Evolutionary conservation across 192 early-diverging fungal species (phyloP), one percentile per base, ranked within the genome.

Genomic region (Piromyces finnis): DNA sequence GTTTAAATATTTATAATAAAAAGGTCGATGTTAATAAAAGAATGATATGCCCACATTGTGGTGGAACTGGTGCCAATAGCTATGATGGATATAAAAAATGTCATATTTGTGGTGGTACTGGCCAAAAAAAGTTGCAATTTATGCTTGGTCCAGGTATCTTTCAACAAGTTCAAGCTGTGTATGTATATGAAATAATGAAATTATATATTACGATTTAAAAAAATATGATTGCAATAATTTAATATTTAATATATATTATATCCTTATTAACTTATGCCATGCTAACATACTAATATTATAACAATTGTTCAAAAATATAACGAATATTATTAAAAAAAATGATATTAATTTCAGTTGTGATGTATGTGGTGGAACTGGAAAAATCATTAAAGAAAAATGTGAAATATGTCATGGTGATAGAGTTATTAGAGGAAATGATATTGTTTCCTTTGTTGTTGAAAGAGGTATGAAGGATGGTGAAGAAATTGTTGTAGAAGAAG

Each of bases 21-120:
- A 51, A 89, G 88, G 84, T 96, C 18, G 97, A 99, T 81, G 89
- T 98, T 77, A 95, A 95, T 77, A 96, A 97, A 85, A 96, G 98
- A 86, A 87, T 93, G 29, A 86, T 98, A 30, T 99, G 98, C 84
- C 90, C 93, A 29, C 92, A 94, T 77, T 99, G 98, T 87, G 87
- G 93, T 80, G 98, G 98, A 37, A 91, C 91, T 15, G 98, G 98
- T 29, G 98, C 97, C 2, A 92, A 95, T 78, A 87, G 86, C 9
- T 87, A 91, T 6, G 89, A 95, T 77, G 94, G 98, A 82, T 90
- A 97, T 14, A 90, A 90, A 29, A 95, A 89, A 12, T 99, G 98
- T 85, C 77, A 81, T 35, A 83, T 82, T 16, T 99, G 98, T 82
- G 82, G 88, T 29, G 98, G 98, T 37, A 87, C 87, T 30, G 97